Percentiles rank a stretch among this genome's conserved stretches.
phyloP scores from a whole-genome alignment of 176 grass and related monocot species.

The Metroxylon sagu region DNA sequence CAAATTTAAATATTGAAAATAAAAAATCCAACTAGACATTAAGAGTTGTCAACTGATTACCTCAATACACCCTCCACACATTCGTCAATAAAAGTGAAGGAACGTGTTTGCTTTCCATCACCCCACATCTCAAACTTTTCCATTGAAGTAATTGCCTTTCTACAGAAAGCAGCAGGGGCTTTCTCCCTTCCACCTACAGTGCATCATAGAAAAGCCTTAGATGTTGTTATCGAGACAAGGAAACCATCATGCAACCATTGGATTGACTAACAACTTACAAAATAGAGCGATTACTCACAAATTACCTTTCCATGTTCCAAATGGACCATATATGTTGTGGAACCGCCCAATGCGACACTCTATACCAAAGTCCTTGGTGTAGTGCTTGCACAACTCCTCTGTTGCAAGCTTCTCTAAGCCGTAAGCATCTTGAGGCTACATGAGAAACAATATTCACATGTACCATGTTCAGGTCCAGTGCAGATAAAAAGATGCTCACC shows the following conservation, averaged over 20 bases:
- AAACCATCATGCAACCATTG: too few relatives aligned
- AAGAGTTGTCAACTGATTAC: neutral
- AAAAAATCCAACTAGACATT: too few relatives aligned
- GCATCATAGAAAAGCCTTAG: neutral
- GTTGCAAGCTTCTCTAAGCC: constrained; percentile 12
- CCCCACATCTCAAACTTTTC: constrained; percentile 15
- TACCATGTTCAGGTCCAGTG: too few relatives aligned
- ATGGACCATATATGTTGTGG: constrained; percentile 12
- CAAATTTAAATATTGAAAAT: too few relatives aligned
- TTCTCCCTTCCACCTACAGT: constrained; percentile 13
- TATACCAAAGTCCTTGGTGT: constrained; percentile 4
- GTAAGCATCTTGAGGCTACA: constrained; percentile 14
- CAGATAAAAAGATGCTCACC: too few relatives aligned
- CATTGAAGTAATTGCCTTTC: constrained; percentile 1
- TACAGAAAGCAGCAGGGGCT: constrained; percentile 11
- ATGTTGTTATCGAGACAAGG: neutral
- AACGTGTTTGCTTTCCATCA: constrained; percentile 12
- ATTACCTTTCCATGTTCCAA: constrained; percentile 10
- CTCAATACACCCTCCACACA: constrained; percentile 9
- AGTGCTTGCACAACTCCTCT: constrained; percentile 9
- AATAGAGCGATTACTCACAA: neutral
- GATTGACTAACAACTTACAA: too few relatives aligned
- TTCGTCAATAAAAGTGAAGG: constrained; percentile 14
- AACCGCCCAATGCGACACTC: constrained; percentile 8
- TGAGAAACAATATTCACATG: too few relatives aligned